These are phyloP conservation scores for Asterochloris erici DNA, from an alignment of 139 green algal genomes.

Conservation along the genomic window DNA sequence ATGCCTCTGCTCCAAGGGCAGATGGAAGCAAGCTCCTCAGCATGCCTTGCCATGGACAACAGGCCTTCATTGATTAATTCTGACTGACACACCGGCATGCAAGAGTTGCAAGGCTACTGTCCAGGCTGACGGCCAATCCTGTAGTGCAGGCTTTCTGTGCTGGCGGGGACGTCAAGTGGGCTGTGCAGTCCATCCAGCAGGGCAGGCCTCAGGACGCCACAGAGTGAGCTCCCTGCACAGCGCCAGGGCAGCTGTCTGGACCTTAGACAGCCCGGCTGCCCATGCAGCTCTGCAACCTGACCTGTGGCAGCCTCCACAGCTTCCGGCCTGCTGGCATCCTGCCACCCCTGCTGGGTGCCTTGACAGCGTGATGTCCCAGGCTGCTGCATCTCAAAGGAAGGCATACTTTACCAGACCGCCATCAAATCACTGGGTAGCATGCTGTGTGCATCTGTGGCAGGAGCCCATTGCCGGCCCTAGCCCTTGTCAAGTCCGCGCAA, in stretches of 20 bases:
- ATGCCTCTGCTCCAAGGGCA: background rate
- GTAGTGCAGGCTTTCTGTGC: constrained; percentile 76
- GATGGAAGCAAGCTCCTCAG: background rate
- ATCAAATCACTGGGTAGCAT: background rate
- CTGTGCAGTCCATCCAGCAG: constrained; percentile 36
- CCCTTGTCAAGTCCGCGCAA: background rate
- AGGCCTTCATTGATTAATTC: background rate
- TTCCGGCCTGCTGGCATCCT: background rate
- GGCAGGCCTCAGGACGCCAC: constrained; percentile 34
- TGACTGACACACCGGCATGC: background rate
- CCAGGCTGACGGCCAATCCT: background rate
- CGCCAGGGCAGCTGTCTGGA: background rate
- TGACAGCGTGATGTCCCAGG: background rate
- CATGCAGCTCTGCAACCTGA: background rate
- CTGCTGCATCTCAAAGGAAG: background rate
- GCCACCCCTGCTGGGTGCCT: background rate
- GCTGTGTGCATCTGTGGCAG: background rate
- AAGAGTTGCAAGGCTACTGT: background rate
- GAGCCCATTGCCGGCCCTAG: background rate
- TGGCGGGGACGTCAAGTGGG: constrained; percentile 78
- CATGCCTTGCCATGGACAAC: background rate
- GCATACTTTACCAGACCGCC: background rate
- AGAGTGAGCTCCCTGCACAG: background rate
- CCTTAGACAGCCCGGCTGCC: background rate
- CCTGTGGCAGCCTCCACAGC: background rate